phyloP scores from a whole-genome alignment of 176 grass and related monocot species.

The Carex scoparia region DNA sequence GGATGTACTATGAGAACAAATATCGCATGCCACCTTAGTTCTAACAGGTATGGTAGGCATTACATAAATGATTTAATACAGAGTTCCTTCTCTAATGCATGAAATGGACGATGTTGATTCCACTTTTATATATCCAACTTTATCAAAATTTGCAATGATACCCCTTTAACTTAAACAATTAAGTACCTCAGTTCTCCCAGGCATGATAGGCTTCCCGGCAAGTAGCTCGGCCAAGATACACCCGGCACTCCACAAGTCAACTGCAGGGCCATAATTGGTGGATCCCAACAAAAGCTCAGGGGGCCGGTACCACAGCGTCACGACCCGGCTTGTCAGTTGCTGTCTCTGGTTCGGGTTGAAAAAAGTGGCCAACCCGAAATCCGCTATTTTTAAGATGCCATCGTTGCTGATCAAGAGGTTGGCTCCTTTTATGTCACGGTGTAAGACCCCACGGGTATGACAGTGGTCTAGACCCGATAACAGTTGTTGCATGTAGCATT shows the following conservation, averaged over 20 bases:
- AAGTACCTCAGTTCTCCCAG: slow-evolving; percentile 92
- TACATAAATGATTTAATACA: neutral
- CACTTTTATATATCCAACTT: neutral
- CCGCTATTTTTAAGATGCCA: slow-evolving; percentile 95
- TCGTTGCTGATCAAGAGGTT: slow-evolving; percentile 94
- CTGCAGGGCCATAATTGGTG: slow-evolving; percentile 79
- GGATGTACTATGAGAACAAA: neutral
- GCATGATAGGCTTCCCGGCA: slow-evolving; percentile 97
- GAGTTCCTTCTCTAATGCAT: neutral
- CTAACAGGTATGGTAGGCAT: neutral
- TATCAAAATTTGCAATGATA: neutral
- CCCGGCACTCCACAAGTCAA: slow-evolving; percentile 96
- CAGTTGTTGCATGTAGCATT: slow-evolving; percentile 94
- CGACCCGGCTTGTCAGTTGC: slow-evolving; percentile 86
- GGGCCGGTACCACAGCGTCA: slow-evolving; percentile 96
- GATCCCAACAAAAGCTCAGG: slow-evolving; percentile 92
- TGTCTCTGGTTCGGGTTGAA: slow-evolving; percentile 92
- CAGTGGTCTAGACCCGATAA: slow-evolving; percentile 92
- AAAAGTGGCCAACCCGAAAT: slow-evolving; percentile 96
- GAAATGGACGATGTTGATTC: neutral
- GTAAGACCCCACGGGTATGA: slow-evolving; percentile 77
- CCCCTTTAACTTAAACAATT: neutral
- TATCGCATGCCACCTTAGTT: neutral
- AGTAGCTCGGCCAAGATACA: slow-evolving; percentile 96
- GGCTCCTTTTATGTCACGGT: slow-evolving; percentile 95